Evolutionary conservation across 192 early-diverging fungal genomes (phyloP).

Genomic region (Allomyces macrogynus): DNA sequence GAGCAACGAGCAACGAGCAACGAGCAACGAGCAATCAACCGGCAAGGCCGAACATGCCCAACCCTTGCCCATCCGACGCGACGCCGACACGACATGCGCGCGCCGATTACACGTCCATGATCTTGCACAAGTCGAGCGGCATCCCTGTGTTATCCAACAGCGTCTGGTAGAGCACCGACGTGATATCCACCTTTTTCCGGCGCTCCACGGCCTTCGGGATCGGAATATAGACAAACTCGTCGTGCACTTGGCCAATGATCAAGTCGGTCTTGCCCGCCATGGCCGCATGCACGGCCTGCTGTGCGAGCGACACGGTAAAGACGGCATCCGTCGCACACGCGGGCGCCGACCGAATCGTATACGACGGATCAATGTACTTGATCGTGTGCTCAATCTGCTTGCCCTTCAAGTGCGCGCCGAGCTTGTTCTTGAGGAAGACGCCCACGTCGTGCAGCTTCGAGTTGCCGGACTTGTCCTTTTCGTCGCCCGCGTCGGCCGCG

Average conservation of each 20-base stretch:
- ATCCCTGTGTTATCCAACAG: conserved; percentile 3
- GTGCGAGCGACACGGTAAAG: conserved; percentile 10
- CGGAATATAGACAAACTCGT: conserved; percentile 13
- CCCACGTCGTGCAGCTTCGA: conserved; percentile 11
- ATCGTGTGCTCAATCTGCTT: conserved; percentile 10
- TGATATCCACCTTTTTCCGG: conserved; percentile 7
- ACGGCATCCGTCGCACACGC: conserved; percentile 11
- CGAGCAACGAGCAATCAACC: too few species aligned
- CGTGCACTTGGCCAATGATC: conserved; percentile 9
- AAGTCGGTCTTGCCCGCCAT: conserved; percentile 19
- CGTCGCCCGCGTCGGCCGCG: conserved; percentile 2
- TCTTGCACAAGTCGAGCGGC: conserved; percentile 1
- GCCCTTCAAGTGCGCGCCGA: conserved; percentile 8
- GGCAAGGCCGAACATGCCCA: too few species aligned
- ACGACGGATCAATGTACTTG: conserved; percentile 18
- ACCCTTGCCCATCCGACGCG: too few species aligned
- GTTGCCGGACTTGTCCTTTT: conserved; percentile 13
- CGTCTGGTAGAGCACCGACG: conserved; percentile 2
- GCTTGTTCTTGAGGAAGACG: conserved; percentile 8
- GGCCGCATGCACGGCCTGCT: conserved; percentile 15
- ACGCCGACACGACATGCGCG: too few species aligned
- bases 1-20: too few species aligned
- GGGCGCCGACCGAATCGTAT: conserved; percentile 8
- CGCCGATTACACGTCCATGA: too few species aligned
- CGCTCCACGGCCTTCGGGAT: conserved; percentile 11